A percentile compares a stretch with the other conserved stretches of the same genome.
Evolutionary conservation across 176 grass and related monocot species (phyloP).

Genomic region (Dactylis glomerata): DNA sequence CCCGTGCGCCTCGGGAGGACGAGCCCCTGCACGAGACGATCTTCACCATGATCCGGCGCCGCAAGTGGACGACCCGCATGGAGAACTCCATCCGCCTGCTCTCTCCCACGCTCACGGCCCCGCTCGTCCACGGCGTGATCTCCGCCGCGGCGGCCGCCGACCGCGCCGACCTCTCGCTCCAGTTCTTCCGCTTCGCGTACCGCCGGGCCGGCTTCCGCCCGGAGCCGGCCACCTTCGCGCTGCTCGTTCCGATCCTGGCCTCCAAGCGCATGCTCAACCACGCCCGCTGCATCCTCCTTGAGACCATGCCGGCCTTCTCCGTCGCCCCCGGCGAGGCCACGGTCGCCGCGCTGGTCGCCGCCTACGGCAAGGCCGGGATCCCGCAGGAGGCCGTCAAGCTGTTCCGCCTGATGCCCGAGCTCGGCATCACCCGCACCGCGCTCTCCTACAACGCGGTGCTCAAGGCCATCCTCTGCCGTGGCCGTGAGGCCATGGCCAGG

Average conservation of each 20-base stretch:
- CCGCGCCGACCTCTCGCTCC: slow-evolving; percentile 60
- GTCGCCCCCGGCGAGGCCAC: slow-evolving; percentile 62
- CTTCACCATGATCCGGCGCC: slow-evolving; percentile 76
- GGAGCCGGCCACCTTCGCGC: slow-evolving; percentile 49
- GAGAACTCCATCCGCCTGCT: slow-evolving; percentile 86
- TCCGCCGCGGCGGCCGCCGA: slow-evolving; percentile 19
- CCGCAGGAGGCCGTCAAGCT: slow-evolving; percentile 94
- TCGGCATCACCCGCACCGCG: slow-evolving; percentile 63
- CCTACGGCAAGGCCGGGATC: slow-evolving; percentile 63
- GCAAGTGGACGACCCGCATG: slow-evolving; percentile 88
- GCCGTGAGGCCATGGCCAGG: slow-evolving; percentile 74
- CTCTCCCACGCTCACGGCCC: slow-evolving; percentile 38
- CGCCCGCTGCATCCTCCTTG: slow-evolving; percentile 86
- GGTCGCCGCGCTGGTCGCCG: slow-evolving; percentile 58
- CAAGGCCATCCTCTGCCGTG: slow-evolving; percentile 79
- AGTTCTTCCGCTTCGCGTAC: slow-evolving; percentile 93
- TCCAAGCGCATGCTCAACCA: slow-evolving; percentile 86
- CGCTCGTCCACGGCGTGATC: slow-evolving; percentile 67
- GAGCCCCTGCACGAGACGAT: slow-evolving; percentile 76
- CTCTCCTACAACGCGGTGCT: slow-evolving; percentile 82
- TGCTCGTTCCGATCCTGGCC: slow-evolving; percentile 59
- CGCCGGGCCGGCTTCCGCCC: slow-evolving; percentile 77
- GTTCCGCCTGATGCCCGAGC: slow-evolving; percentile 85
- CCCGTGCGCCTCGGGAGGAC: slow-evolving; percentile 21
- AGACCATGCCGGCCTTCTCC: slow-evolving; percentile 74